Base-by-base conservation (phyloP, 169 alveolate genomes). In the Cyclospora cayetanensis region DNA sequence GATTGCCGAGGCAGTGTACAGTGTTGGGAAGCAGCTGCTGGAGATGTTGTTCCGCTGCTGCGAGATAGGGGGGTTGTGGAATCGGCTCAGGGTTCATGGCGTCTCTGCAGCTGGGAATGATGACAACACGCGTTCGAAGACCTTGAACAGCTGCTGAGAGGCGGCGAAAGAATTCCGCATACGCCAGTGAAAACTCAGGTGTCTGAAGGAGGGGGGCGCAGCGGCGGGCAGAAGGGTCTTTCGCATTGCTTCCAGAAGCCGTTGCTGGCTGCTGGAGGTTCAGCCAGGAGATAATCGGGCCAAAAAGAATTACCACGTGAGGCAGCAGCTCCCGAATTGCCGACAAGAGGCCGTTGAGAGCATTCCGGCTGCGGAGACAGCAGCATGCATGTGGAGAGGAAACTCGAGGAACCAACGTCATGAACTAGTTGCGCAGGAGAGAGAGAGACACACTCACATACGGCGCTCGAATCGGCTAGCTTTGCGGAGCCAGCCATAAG, bases 21-120 rank as follows among this genome's bases (percentile, higher is more conserved):
- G 34, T 79, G 60, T 15, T 46, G 60, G 60, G n/a, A 0, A 3
- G 27, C 27, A 89, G 90, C 72, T 35, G 50, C 7, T 41, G 29
- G n/a, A 35, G 20, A 72, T 25, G 79, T 55, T 46, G 92, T 63
- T 35, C 29, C 35, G 63, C 15, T 35, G 27, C 37, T 1, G 55
- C 60, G 18, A 41, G 18, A 70, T 89, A 89, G 12, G 93, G 88
- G 29, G 93, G 93, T 37, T 89, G 93, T 18, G 93, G 93, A 1
- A 89, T 68, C 46, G 93, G 93, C 70, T 76, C 79, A 31, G 93
- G 93, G 43, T 89, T 77, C 89, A 63, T 63, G 31, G 84, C 89
- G 55, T 89, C 93, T 43, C 82, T 52, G 53, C 83, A 35, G 89
- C 93, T 89, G 39, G 93, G 93, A 18, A 89, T 82, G 18, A 89